Evolutionary conservation across 148 eudicot species (phyloP).

Genomic region (Persicaria tinctoria): DNA sequence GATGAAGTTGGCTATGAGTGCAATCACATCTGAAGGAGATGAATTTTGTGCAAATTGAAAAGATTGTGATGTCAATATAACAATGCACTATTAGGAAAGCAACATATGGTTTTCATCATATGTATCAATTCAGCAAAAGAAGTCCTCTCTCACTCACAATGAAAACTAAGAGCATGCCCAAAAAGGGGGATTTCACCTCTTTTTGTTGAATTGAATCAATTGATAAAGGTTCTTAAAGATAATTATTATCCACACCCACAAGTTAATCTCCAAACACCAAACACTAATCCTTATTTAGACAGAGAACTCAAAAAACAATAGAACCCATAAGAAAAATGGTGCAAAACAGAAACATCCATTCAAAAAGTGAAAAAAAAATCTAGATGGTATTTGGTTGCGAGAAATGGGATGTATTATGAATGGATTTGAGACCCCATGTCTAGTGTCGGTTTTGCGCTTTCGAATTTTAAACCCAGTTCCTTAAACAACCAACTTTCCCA

Average conservation of each 20-base stretch:
- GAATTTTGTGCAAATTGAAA: slow-evolving; percentile 24
- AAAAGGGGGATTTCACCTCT: background rate
- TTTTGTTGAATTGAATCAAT: background rate
- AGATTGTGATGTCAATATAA: background rate
- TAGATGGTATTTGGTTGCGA: background rate
- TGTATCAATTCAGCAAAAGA: background rate
- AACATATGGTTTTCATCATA: background rate
- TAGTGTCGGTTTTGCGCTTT: background rate
- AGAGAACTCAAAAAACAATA: background rate
- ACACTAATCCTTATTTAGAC: background rate
- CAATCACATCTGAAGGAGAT: slow-evolving; percentile 38
- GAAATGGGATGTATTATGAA: background rate
- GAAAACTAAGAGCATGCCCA: background rate
- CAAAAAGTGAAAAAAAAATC: background rate
- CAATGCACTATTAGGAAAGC: background rate
- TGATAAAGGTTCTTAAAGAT: background rate
- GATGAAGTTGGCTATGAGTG: slow-evolving; percentile 83
- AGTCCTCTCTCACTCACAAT: background rate
- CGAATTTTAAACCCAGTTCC: background rate
- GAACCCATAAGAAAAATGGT: background rate
- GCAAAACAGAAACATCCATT: background rate
- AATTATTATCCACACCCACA: background rate
- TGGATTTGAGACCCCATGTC: background rate
- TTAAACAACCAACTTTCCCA: background rate
- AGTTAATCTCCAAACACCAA: background rate